Conservation (phyloP, 192 early-diverging fungal species). For the Linnemannia elongata region DNA sequence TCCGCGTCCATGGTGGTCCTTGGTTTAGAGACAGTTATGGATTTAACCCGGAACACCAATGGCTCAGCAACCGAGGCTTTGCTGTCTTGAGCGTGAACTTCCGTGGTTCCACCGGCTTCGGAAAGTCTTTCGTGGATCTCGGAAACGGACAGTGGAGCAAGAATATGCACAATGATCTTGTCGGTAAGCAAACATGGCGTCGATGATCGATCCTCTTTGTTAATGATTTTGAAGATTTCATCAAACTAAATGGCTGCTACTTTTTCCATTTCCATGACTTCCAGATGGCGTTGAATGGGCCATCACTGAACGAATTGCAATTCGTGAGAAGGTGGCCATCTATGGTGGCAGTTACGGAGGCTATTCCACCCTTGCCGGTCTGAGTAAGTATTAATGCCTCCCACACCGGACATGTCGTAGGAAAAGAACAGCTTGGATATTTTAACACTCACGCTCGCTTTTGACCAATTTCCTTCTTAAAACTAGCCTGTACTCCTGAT, state of each 20-base stretch:
- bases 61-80: constrained; percentile 58
- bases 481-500: constrained; percentile 56
- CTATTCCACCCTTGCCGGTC: constrained; percentile 55
- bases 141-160: constrained; percentile 50
- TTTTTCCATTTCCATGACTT: background rate
- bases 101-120: constrained; percentile 52
- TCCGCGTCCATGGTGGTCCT: constrained; percentile 56
- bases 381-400: constrained; percentile 9
- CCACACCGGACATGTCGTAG: background rate
- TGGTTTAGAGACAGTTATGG: constrained; percentile 54
- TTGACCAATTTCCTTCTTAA: background rate
- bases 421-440: background rate
- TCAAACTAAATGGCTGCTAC: background rate
- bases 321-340: constrained; percentile 57
- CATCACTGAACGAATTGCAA: constrained; percentile 36
- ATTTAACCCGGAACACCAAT: constrained; percentile 30
- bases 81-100: constrained; percentile 57
- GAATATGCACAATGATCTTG: constrained; percentile 58
- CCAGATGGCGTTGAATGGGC: constrained; percentile 56
- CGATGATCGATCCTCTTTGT: background rate
- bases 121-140: constrained; percentile 38
- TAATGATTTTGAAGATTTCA: background rate
- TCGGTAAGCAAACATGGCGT: constrained; percentile 11
- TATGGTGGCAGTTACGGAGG: constrained; percentile 59
- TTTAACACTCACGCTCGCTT: background rate